These are phyloP conservation scores for Lineolata rhizophorae DNA, from an alignment of 495 filamentous ascomycete species.

Conservation along the genomic window DNA sequence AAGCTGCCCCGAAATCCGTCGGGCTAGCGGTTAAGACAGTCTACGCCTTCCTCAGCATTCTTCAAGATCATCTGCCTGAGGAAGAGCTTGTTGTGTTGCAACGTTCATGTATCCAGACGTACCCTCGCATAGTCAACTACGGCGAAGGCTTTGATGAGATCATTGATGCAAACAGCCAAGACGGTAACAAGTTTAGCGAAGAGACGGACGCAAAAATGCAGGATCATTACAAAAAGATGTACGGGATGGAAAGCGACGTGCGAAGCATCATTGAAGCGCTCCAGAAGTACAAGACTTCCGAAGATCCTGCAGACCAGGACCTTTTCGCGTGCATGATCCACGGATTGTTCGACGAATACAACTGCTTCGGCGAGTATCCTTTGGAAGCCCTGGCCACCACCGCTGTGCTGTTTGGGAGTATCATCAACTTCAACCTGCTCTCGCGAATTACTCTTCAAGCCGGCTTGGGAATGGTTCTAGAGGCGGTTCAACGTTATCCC, in stretches of 20 bases:
- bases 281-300: slow-evolving; percentile 63
- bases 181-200: slow-evolving; percentile 55
- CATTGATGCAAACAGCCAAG: slow-evolving; percentile 61
- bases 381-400: slow-evolving; percentile 85
- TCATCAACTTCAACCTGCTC: slow-evolving; percentile 81
- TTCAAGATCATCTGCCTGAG: slow-evolving; percentile 34
- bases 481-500: slow-evolving; percentile 54
- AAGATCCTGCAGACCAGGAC: slow-evolving; percentile 67
- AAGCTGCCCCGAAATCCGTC: slow-evolving; percentile 36
- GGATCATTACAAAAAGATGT: slow-evolving; percentile 91
- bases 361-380: slow-evolving; percentile 84
- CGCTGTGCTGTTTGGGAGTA: slow-evolving; percentile 87
- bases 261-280: slow-evolving; percentile 62
- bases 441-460: slow-evolving; percentile 77
- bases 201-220: slow-evolving; percentile 80
- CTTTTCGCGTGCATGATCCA: slow-evolving; percentile 97
- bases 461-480: slow-evolving; percentile 83
- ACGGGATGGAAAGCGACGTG: slow-evolving; percentile 64
- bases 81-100: slow-evolving; percentile 44
- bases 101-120: slow-evolving; percentile 72
- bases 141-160: slow-evolving; percentile 79
- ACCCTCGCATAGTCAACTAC: slow-evolving; percentile 91
- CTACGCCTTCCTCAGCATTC: slow-evolving; percentile 50
- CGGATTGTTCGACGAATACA: slow-evolving; percentile 91
- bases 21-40: slow-evolving; percentile 71